Percentiles rank a stretch among this genome's conserved stretches.
Conservation (phyloP, 108 stramenopile genomes). For the Nitzschia sp. region DNA sequence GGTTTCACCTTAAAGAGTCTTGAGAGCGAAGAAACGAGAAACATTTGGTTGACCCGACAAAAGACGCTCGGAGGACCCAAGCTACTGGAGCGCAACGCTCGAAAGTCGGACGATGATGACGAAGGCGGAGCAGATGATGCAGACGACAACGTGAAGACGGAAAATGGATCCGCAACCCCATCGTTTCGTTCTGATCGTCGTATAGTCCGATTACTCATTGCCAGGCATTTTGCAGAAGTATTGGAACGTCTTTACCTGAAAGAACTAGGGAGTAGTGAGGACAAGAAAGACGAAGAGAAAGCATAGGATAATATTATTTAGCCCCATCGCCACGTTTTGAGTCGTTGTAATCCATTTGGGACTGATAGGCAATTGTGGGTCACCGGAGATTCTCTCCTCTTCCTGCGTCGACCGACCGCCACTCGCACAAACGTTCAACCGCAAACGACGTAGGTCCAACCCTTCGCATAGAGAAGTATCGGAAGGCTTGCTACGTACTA, state of each 20-base stretch:
- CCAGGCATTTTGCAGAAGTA: slow-evolving; percentile 77
- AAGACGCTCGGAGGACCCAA: slow-evolving; percentile 69
- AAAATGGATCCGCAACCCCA: slow-evolving; percentile 17
- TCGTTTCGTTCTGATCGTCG: slow-evolving; percentile 83
- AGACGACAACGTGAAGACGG: slow-evolving; percentile 26
- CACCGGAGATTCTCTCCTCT: no score
- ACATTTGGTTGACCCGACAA: slow-evolving; percentile 30
- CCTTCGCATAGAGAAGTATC: no score
- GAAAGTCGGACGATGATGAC: slow-evolving; percentile 25
- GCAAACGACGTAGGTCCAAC: no score
- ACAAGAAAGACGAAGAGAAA: no score
- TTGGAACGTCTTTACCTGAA: slow-evolving; percentile 46
- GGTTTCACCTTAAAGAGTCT: slow-evolving; percentile 60
- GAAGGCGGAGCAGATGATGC: slow-evolving; percentile 37
- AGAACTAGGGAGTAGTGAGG: slow-evolving; percentile 3
- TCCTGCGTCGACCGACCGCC: no score
- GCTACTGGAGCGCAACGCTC: slow-evolving; percentile 58
- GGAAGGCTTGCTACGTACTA: no score
- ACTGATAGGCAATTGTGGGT: no score
- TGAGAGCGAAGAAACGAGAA: slow-evolving; percentile 30
- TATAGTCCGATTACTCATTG: slow-evolving; percentile 77
- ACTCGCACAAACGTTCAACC: no score
- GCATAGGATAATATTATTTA: no score
- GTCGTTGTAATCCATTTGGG: no score
- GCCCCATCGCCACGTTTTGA: no score